Percentiles rank a stretch among this genome's conserved stretches.
phyloP scores from a whole-genome alignment of 306 rosid genomes.

The Fragaria vesca region DNA sequence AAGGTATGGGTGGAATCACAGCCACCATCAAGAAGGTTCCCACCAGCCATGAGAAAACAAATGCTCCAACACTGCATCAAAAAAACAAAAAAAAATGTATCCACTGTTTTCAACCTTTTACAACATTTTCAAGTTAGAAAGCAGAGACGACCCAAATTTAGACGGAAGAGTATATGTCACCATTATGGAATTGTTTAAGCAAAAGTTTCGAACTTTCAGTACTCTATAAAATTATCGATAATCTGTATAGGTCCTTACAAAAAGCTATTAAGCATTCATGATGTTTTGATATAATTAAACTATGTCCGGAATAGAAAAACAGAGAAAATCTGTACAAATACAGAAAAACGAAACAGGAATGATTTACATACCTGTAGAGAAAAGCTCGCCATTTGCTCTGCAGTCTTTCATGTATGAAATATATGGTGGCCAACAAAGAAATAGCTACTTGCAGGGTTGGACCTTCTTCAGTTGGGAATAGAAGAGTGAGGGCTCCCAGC shows the following conservation, averaged over 20 bases:
- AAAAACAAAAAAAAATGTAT: constrained; percentile 19
- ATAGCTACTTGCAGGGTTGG: constrained; percentile 94
- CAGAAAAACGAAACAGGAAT: constrained; percentile 13
- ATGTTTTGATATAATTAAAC: background rate
- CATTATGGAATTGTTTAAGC: background rate
- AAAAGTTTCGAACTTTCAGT: background rate
- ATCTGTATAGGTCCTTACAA: background rate
- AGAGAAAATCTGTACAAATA: constrained; percentile 9
- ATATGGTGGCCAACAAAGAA: constrained; percentile 77
- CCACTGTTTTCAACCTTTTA: background rate
- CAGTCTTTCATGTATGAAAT: constrained; percentile 73
- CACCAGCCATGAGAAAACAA: constrained; percentile 79
- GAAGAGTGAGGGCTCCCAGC: constrained; percentile 73
- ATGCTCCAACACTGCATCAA: constrained; percentile 77
- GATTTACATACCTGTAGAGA: constrained; percentile 72
- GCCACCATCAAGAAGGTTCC: constrained; percentile 99
- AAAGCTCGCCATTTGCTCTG: constrained; percentile 72
- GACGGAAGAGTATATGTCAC: background rate
- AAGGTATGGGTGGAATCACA: constrained; percentile 76
- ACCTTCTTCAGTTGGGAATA: constrained; percentile 95
- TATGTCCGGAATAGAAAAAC: constrained; percentile 2
- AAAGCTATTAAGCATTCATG: background rate
- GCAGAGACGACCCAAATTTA: background rate
- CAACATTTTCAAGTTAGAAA: background rate
- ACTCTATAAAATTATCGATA: background rate